A percentile compares a stretch with the other conserved stretches of the same genome.
phyloP scores from a whole-genome alignment of 352 stramenopile genomes.

The Phytophthora niederhauseri region DNA sequence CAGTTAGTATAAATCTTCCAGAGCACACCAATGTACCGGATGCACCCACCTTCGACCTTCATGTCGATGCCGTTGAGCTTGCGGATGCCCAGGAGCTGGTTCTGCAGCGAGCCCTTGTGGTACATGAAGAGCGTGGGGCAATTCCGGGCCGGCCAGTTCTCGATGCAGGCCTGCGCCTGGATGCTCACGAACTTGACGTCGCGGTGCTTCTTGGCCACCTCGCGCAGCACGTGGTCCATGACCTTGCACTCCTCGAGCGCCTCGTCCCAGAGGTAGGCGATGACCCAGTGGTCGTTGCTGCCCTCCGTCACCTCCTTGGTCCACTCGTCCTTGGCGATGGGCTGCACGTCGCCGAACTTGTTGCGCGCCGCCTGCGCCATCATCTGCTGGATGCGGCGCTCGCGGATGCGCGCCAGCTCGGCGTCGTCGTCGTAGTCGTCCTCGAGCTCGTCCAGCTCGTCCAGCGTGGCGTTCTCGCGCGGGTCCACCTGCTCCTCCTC shows the following conservation, averaged over 20 bases:
- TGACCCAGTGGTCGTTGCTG: slow-evolving; percentile 89
- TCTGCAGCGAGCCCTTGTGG: slow-evolving; percentile 87
- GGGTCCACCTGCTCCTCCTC: slow-evolving; percentile 78
- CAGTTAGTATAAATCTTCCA: neutral
- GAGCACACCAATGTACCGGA: neutral
- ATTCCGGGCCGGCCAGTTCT: slow-evolving; percentile 93
- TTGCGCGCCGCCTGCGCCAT: slow-evolving; percentile 81
- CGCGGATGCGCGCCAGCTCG: slow-evolving; percentile 78
- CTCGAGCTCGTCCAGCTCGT: slow-evolving; percentile 88
- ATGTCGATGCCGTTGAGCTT: slow-evolving; percentile 90
- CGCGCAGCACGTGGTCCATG: slow-evolving; percentile 89
- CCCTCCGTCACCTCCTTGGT: slow-evolving; percentile 92
- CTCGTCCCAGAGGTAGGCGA: slow-evolving; percentile 92
- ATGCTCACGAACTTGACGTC: slow-evolving; percentile 96
- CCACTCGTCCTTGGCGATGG: slow-evolving; percentile 94
- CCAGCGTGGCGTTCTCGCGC: slow-evolving; percentile 80
- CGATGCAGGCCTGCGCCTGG: slow-evolving; percentile 88
- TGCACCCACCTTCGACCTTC: slow-evolving; percentile 72
- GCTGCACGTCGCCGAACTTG: slow-evolving; percentile 90
- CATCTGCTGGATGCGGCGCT: slow-evolving; percentile 89
- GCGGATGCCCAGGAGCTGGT: slow-evolving; percentile 89
- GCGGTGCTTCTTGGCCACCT: slow-evolving; percentile 84
- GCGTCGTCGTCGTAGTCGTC: slow-evolving; percentile 90
- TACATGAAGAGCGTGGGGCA: slow-evolving; percentile 95
- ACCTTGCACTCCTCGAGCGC: slow-evolving; percentile 91